phyloP scores from a whole-genome alignment of 2,329 filamentous ascomycete genomes.

The Aspergillus neoniger region DNA sequence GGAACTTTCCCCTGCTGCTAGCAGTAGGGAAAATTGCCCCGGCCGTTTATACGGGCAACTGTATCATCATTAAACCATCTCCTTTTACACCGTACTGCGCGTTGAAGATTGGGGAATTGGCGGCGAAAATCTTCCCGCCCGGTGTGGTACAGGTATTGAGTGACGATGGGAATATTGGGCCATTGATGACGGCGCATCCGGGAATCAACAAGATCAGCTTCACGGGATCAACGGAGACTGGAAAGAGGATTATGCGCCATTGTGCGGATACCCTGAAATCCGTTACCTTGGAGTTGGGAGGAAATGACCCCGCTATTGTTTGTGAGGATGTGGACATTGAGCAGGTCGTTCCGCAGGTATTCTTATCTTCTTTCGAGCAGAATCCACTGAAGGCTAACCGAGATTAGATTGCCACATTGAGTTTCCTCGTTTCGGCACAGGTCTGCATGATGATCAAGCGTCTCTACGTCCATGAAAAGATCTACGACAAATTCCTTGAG shows the following conservation, averaged over 20 bases:
- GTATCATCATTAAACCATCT: constrained; percentile 56
- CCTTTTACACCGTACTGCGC: constrained; percentile 54
- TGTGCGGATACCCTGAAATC: constrained; percentile 54
- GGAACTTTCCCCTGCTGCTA: constrained; percentile 53
- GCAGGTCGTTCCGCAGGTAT: constrained; percentile 28
- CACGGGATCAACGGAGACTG: constrained; percentile 55
- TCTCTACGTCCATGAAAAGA: constrained; percentile 59
- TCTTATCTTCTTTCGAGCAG: no score
- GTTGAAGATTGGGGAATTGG: constrained; percentile 55
- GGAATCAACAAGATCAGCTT: constrained; percentile 58
- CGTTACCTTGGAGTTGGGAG: constrained; percentile 55
- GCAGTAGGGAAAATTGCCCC: constrained; percentile 53
- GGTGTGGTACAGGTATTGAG: constrained; percentile 57
- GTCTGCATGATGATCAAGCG: constrained; percentile 58
- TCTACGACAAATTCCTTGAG: constrained; percentile 56
- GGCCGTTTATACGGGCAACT: constrained; percentile 52
- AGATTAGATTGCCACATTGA: constrained; percentile 39
- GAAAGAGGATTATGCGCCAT: constrained; percentile 50
- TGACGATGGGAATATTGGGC: constrained; percentile 55
- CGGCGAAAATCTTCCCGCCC: constrained; percentile 50
- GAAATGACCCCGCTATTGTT: constrained; percentile 56
- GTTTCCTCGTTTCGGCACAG: constrained; percentile 56
- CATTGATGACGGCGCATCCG: constrained; percentile 52
- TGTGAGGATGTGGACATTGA: constrained; percentile 53
- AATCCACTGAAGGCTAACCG: no score